These are phyloP conservation scores for Penicillium sp. DNA, from an alignment of 2,329 filamentous ascomycete species.

Conservation along the genomic window DNA sequence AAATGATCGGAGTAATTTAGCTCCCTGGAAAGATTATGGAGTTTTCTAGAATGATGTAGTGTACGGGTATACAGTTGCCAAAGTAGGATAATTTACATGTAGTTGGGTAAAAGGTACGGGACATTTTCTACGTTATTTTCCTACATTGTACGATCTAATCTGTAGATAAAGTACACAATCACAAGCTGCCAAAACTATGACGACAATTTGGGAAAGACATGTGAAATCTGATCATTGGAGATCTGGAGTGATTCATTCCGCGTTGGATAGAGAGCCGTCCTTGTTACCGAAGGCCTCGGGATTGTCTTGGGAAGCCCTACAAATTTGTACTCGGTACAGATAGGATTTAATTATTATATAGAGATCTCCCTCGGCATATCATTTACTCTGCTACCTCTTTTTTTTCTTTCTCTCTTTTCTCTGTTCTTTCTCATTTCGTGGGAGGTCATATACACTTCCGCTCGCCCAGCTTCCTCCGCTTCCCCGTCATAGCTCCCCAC, in stretches of 20 bases:
- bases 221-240: conserved; percentile 21
- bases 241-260: conserved; percentile 15
- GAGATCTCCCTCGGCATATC: conserved; percentile 10
- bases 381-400: neutral
- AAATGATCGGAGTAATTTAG: conserved; percentile 13
- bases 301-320: conserved; percentile 8
- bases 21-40: neutral
- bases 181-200: conserved; percentile 18
- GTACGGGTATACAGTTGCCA: neutral
- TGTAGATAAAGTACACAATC: conserved; percentile 1
- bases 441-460: conserved; percentile 28
- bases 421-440: neutral
- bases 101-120: neutral
- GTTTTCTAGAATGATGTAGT: neutral
- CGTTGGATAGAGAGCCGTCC: conserved; percentile 17
- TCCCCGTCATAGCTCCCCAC: conserved; percentile 35
- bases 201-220: conserved; percentile 18
- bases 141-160: neutral
- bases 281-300: conserved; percentile 29
- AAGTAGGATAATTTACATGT: neutral
- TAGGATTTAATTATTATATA: conserved; percentile 5
- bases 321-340: conserved; percentile 7
- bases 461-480: conserved; percentile 40
- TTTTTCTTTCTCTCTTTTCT: neutral
- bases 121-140: neutral